Percentiles rank a stretch among this genome's conserved stretches.
Conservation (phyloP, 2,329 filamentous ascomycete species). For the Pseudovirgaria hyperparasitica region DNA sequence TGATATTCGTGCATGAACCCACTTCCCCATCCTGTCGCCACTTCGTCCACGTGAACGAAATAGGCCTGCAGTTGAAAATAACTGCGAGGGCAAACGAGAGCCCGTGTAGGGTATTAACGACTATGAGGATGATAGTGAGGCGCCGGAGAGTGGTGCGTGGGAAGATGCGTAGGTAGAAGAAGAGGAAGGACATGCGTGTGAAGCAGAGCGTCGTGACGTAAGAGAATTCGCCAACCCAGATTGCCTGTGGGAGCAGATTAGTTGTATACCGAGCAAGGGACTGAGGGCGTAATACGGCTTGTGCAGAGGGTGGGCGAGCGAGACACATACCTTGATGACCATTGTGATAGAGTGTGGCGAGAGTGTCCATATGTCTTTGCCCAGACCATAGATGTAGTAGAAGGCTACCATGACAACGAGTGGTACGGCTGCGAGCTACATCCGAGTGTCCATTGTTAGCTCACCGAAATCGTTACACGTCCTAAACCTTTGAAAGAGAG, state of each 20-base stretch:
- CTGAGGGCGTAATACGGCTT: too few relatives aligned
- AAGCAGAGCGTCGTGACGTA: constrained; percentile 18
- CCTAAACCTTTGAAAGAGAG: too few relatives aligned
- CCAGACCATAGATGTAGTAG: too few relatives aligned
- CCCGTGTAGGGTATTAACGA: constrained; percentile 13
- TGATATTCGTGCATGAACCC: constrained; percentile 19
- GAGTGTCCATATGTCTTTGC: constrained; percentile 41
- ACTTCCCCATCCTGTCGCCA: constrained; percentile 11
- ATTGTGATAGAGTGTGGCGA: too few relatives aligned
- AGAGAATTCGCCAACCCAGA: constrained; percentile 21
- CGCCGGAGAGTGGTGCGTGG: constrained; percentile 15
- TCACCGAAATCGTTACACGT: too few relatives aligned
- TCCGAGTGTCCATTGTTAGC: too few relatives aligned
- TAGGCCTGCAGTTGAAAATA: constrained; percentile 20
- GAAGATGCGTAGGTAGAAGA: constrained; percentile 21
- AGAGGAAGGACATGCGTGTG: constrained; percentile 20
- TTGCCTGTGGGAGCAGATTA: constrained; percentile 14
- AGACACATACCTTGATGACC: too few relatives aligned
- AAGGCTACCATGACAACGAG: too few relatives aligned
- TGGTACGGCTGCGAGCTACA: too few relatives aligned
- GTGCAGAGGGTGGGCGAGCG: too few relatives aligned
- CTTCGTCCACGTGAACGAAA: constrained; percentile 20
- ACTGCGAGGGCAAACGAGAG: constrained; percentile 19
- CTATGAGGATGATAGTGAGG: constrained; percentile 15
- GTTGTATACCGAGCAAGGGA: too few relatives aligned